These are phyloP conservation scores for Fusarium luffae DNA, from an alignment of 2,329 filamentous ascomycete genomes.

Conservation along the genomic window DNA sequence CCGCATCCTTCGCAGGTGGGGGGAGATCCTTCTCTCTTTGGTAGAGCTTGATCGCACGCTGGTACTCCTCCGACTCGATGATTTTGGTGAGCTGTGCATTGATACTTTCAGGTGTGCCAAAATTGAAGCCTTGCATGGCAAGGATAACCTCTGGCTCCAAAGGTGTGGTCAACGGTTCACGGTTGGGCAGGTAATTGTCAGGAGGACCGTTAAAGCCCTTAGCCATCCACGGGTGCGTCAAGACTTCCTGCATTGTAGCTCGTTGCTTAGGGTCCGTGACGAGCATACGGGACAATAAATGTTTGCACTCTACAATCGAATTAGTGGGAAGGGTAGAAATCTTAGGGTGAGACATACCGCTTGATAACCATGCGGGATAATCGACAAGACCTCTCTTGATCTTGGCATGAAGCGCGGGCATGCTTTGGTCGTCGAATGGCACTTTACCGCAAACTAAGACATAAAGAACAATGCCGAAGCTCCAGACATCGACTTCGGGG, in stretches of 20 bases:
- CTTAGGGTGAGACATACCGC: slow-evolving; percentile 68
- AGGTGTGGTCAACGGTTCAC: slow-evolving; percentile 87
- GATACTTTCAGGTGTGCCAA: slow-evolving; percentile 87
- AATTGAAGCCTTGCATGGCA: slow-evolving; percentile 98
- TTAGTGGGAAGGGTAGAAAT: slow-evolving; percentile 49
- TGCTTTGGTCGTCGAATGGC: slow-evolving; percentile 98
- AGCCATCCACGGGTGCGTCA: slow-evolving; percentile 94
- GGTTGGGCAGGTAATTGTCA: slow-evolving; percentile 86
- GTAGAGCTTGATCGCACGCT: slow-evolving; percentile 79
- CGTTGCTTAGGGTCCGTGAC: slow-evolving; percentile 92
- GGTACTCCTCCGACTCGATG: slow-evolving; percentile 95
- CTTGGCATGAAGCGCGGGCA: slow-evolving; percentile 97
- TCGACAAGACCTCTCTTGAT: slow-evolving; percentile 98
- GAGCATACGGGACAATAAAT: slow-evolving; percentile 93
- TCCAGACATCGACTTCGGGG: slow-evolving; percentile 98
- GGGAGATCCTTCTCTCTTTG: slow-evolving; percentile 73
- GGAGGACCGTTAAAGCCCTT: slow-evolving; percentile 89
- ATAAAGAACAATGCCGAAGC: slow-evolving; percentile 97
- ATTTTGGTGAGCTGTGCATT: slow-evolving; percentile 82
- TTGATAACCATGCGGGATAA: slow-evolving; percentile 92
- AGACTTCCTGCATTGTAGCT: slow-evolving; percentile 88
- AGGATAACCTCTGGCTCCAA: slow-evolving; percentile 85
- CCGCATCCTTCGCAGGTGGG: slow-evolving; percentile 70
- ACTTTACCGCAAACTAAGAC: slow-evolving; percentile 98
- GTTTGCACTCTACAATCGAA: slow-evolving; percentile 79